Base-by-base conservation (phyloP, 1,284 basidiomycete species). In the Rhizopogon hawkerae region DNA sequence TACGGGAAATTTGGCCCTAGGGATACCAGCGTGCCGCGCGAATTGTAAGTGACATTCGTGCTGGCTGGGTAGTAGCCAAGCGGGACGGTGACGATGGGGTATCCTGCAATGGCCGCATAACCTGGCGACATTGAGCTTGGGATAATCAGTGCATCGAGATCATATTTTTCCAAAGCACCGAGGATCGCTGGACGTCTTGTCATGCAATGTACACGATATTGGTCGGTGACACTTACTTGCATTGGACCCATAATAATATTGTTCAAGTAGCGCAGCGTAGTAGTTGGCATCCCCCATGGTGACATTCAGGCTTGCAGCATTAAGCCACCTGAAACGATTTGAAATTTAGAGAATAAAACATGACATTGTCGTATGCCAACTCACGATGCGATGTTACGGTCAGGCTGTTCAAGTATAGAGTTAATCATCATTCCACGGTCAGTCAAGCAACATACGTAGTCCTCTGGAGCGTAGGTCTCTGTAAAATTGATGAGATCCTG, bases 61-160 rank as follows among this genome's bases (percentile, higher is more conserved):
- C 64, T 54, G 7, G 67, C 57, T 5, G 73, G 71, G 44, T 68
- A 63, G 57, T 73, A 74, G 7, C 74, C 75, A 5, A 77, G 68
- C 0, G 75, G 75, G 14, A 77, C 75, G 71, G 38, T 26, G 14
- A 5, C 52, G 44, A 62, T 62, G 23, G 63, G 63, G 23, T 66
- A 64, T 11, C 63, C 60, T 0, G 48, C 47, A 11, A 39, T 50
- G n/a, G 49, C 38, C 5, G 48, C 48, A 33, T 39, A 38, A 9
- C 41, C 41, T 2, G 41, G 41, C 11, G 41, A 18, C 41, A 43
- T 43, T 2, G 41, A 43, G 29, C 41, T 43, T n/a, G 76, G 73
- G 23, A 75, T 52, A 26, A 78, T 51, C 18, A 77, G 47, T 9
- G 76, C 76, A 50, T 76, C 73, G n/a, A 78, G 56, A 13, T 67